Conservation (phyloP, 768 basidiomycete species). For the Termitomyces sp. region DNA sequence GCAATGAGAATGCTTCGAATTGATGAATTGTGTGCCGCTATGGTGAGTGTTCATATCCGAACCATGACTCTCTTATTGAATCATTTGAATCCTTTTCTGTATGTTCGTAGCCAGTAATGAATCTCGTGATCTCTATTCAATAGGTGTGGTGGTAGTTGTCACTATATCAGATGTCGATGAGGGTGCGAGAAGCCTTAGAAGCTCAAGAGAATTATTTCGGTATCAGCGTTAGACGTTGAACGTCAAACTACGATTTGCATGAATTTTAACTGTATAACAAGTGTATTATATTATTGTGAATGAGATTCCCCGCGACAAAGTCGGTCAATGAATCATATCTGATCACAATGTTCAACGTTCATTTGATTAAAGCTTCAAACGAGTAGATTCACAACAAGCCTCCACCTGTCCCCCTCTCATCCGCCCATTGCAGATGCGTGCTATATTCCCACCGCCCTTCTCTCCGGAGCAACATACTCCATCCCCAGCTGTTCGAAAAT, state of each 20-base stretch:
- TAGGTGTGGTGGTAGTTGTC: background rate
- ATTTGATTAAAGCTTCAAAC: too few species aligned
- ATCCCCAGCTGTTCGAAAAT: slow-evolving; percentile 42
- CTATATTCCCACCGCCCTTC: slow-evolving; percentile 14
- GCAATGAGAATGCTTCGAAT: background rate
- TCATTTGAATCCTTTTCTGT: background rate
- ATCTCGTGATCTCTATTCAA: background rate
- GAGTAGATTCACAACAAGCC: too few species aligned
- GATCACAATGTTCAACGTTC: too few species aligned
- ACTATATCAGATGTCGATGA: background rate
- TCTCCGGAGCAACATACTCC: slow-evolving; percentile 34
- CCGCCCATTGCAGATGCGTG: too few species aligned
- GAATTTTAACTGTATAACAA: too few species aligned
- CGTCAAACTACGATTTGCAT: too few species aligned
- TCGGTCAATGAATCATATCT: too few species aligned
- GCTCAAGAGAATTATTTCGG: background rate
- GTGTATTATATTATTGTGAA: background rate
- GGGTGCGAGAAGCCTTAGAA: background rate
- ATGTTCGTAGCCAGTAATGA: background rate
- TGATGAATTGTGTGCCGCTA: too few species aligned
- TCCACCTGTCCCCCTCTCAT: background rate
- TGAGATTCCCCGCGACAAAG: too few species aligned
- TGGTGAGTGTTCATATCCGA: background rate
- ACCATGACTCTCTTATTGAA: background rate
- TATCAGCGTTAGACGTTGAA: background rate